These are phyloP conservation scores for Biancaea sappan DNA, from an alignment of 306 rosid species.

Conservation along the genomic window DNA sequence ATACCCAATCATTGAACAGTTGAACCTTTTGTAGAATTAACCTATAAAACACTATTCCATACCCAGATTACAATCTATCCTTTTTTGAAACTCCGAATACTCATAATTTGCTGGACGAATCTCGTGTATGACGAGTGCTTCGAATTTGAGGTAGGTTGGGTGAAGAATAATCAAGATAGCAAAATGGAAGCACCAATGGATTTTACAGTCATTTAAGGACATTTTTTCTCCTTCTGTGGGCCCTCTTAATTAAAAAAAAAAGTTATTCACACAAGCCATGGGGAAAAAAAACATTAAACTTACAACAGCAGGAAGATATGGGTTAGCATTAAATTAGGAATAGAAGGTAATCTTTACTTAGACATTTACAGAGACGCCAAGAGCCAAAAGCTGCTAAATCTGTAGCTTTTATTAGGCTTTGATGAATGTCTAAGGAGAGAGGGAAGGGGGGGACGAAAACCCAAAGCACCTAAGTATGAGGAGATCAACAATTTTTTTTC, in stretches of 20 bases:
- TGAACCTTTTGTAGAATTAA: no score
- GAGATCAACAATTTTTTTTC: neutral
- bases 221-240: neutral
- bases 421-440: conserved; percentile 44
- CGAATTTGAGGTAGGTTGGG: neutral
- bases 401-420: conserved; percentile 56
- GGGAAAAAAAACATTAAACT: neutral
- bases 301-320: conserved; percentile 2
- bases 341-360: conserved; percentile 16
- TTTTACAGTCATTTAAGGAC: neutral
- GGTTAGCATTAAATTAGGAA: conserved; percentile 36
- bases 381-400: conserved; percentile 52
- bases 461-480: neutral
- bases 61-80: neutral
- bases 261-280: neutral
- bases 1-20: no score
- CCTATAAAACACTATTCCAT: neutral
- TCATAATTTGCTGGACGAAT: neutral
- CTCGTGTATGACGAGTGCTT: no score
- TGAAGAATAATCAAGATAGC: neutral
- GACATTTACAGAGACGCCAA: conserved; percentile 47
- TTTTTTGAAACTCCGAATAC: neutral
- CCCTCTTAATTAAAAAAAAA: neutral
- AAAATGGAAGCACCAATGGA: no score
- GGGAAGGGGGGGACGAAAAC: no score